Base-by-base conservation (phyloP, 306 rosid species). In the Arachis hypogaea region DNA sequence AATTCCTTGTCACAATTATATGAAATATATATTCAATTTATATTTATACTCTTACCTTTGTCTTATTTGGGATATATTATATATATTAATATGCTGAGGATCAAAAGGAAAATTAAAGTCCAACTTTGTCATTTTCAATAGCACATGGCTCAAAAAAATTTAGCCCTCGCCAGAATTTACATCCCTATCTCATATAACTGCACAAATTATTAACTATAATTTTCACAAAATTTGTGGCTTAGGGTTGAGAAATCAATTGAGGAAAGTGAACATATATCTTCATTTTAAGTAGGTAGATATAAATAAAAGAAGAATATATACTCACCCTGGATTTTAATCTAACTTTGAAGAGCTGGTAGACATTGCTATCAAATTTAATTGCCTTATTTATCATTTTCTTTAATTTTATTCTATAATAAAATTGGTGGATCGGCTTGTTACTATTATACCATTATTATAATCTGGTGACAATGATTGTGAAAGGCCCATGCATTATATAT, bases 1-100 rank as follows among this genome's bases (percentile, higher is more conserved):
- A 28, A 80, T 80, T 86, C 68, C 44, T 41, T 72, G 74, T 83
- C 84, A 62, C 70, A 77, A n/a, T 60, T 75, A 75, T 14, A 38
- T 11, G 59, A 43, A 18, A 46, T 59, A 54, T 59, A 54, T 76
- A 33, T 33, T 33, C 38, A 2, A 33, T 33, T 33, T 2, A 33
- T 33, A n/a, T 55, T 63, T 7, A 60, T 36, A 58, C 65, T 16
- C 66, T 52, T 55, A 9, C 51, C 45, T 18, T 69, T 68, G 76
- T 85, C 82, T 44, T 64, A 54, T 12, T 59, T 65, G 75, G 50
- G 63, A 46, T 29, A 22, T 22, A 22, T 22, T 22, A 22, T 22
- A 22, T 22, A 22, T 22, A 72, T 72, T 46, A 78, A 63, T 73
- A 42, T 47, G 82, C 74, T 30, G 65, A 62, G 43, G 80, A 67